Evolutionary conservation across 306 rosid species (phyloP).

Genomic region (Pterocarpus santalinus): DNA sequence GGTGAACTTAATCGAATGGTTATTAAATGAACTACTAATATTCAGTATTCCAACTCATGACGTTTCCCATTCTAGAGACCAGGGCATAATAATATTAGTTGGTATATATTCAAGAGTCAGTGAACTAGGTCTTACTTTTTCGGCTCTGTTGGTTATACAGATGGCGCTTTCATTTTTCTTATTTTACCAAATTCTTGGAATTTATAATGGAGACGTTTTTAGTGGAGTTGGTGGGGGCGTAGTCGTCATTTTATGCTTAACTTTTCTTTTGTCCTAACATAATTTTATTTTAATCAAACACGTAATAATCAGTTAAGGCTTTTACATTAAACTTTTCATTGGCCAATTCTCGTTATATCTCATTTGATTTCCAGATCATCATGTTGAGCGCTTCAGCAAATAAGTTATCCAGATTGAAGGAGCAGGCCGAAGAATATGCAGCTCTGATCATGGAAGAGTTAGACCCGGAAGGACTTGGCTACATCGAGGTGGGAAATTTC

Average conservation of each 20-base stretch:
- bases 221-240: constrained; percentile 82
- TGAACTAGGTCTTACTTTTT: constrained; percentile 54
- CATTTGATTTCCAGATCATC: constrained; percentile 68
- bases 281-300: constrained; percentile 21
- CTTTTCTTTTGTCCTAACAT: constrained; percentile 15
- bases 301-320: constrained; percentile 16
- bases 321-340: background rate
- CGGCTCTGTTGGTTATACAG: constrained; percentile 48
- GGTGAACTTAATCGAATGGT: constrained; percentile 57
- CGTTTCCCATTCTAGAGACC: constrained; percentile 59
- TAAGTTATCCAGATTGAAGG: constrained; percentile 92
- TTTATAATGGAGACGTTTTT: constrained; percentile 52
- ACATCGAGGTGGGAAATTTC: constrained; percentile 78
- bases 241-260: constrained; percentile 52
- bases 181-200: constrained; percentile 52
- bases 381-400: constrained; percentile 98
- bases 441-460: constrained; percentile 98
- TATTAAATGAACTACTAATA: constrained; percentile 56
- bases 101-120: constrained; percentile 61
- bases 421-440: constrained; percentile 99
- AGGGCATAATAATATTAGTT: constrained; percentile 51
- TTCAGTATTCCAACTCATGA: constrained; percentile 37
- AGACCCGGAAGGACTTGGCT: constrained; percentile 96
- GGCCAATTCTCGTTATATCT: constrained; percentile 11
- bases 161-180: constrained; percentile 51